Evolutionary conservation across 176 grass and related monocot species (phyloP), one percentile per base, ranked within the genome.

Genomic region (Metroxylon sagu): DNA sequence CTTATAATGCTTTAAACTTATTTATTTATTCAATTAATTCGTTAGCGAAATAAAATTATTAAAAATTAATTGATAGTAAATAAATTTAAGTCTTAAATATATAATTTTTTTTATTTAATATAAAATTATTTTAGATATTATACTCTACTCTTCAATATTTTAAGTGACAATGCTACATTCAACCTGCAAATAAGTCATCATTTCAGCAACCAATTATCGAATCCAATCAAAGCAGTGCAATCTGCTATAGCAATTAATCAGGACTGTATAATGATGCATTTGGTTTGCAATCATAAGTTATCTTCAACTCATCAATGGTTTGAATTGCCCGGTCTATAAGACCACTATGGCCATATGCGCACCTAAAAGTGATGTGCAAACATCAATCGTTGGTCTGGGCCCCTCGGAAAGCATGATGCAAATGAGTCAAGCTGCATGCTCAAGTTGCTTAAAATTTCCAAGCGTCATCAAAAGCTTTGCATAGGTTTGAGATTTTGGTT

Each of bases 401-500:
- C 61, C 64, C 71, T 96, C 91, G 8, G 83, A 80, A 50, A 71
- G 64, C 86, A 90, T 90, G 18, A 70, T 53, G 64, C 73, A 68
- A 67, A 96, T 90, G 53, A 90, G 83, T 5, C 54, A 58, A 4
- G 72, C 64, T 16, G 91, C 86, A 27, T 65, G 54, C 19, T 75
- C 81, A 4, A 77, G 82, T 76, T 86, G 86, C 50, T 69, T 57
- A 31, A 80, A 96, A 70, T 82, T 96, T 19, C 86, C 90, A 10
- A 95, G 86, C 86, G 89, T 74, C 69, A 79, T 64, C 62, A 84
- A 73, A 6, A 96, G 57, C 56, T 51, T 86, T 18, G 86, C 86
- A 68, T 96, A 87, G 35, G 83, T 90, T 79, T 82, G 83, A 8
- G 86, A 74, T 65, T 67, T 90, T 48, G 86, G 86, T 59, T 87